Evolutionary conservation across 75 land plant genomes (phyloP), one percentile per base, ranked within the genome.

Genomic region (Pinus tabuliformis): DNA sequence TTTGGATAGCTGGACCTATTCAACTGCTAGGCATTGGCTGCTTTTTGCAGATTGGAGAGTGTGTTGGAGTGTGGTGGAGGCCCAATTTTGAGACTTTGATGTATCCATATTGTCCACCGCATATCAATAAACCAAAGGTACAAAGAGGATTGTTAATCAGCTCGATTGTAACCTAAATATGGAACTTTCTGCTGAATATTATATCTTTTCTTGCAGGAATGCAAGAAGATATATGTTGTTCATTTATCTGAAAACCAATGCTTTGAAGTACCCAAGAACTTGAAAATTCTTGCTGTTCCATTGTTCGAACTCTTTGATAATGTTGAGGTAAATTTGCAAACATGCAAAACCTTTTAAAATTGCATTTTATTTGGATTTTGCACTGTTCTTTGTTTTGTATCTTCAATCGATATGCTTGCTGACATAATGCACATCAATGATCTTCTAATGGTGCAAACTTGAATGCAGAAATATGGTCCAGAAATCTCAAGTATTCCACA

Each of bases 1-100:
- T 49, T 49, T 9, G 54, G 54, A 9, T 49, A 49, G 54, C 54
- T 8, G 54, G 54, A 9, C 54, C 54, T 49, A 49, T 11, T 49
- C 54, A 9, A 9, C 54, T 49, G 12, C 54, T 49, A 49, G 54
- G 54, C 54, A 9, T 49, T 49, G 54, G 54, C 54, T 49, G 8
- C 11, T 21, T 60, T 18, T 60, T 83, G 76, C 90, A 96, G 99
- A 92, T 96, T 78, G 99, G 97, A 71, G 99, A 96, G 56, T 96
- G 99, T 85, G 99, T 93, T 61, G 99, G 91, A 9, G 83, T 89
- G 22, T 96, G 99, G 99, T 96, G 99, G 99, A 89, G 99, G 76
- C 97, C 99, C 45, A 94, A 96, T 76, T 96, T 96, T 94, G 99
- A 96, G 81, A 96, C 99, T 1, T 71, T 91, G 30, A 85, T 96